phyloP scores from a whole-genome alignment of 2,329 filamentous ascomycete genomes.

The Diaporthe sp. region DNA sequence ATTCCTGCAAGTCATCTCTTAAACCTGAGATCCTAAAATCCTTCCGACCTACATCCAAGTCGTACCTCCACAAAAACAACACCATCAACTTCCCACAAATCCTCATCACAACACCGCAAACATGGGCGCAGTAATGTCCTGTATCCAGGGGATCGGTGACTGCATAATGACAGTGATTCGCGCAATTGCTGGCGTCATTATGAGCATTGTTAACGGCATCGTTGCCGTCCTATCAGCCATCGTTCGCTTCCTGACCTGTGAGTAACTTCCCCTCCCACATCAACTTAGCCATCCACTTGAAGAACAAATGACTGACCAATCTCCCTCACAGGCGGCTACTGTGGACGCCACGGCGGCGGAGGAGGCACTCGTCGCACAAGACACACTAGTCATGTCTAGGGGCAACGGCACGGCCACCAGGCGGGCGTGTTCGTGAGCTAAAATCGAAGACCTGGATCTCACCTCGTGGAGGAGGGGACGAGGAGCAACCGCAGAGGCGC shows the following conservation, averaged over 20 bases:
- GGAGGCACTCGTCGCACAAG: constrained; percentile 19
- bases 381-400: constrained; percentile 36
- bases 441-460: constrained; percentile 25
- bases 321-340: constrained; percentile 26
- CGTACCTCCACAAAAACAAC: not conserved
- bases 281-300: not conserved
- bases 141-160: constrained; percentile 40
- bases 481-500: not conserved
- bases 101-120: constrained; percentile 24
- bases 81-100: not conserved
- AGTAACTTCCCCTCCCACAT: not conserved
- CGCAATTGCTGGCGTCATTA: constrained; percentile 74
- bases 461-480: not conserved
- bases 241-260: constrained; percentile 74
- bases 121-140: constrained; percentile 41
- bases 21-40: not conserved
- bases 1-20: constrained; percentile 2
- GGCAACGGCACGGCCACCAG: constrained; percentile 32
- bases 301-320: constrained; percentile 2
- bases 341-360: not conserved
- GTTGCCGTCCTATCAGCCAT: constrained; percentile 76
- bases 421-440: constrained; percentile 31
- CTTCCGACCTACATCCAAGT: not conserved
- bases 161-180: constrained; percentile 65
- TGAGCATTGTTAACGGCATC: constrained; percentile 77